These are phyloP conservation scores for Heterobasidion parviporum DNA, from an alignment of 1,284 basidiomycete genomes.

Conservation along the genomic window DNA sequence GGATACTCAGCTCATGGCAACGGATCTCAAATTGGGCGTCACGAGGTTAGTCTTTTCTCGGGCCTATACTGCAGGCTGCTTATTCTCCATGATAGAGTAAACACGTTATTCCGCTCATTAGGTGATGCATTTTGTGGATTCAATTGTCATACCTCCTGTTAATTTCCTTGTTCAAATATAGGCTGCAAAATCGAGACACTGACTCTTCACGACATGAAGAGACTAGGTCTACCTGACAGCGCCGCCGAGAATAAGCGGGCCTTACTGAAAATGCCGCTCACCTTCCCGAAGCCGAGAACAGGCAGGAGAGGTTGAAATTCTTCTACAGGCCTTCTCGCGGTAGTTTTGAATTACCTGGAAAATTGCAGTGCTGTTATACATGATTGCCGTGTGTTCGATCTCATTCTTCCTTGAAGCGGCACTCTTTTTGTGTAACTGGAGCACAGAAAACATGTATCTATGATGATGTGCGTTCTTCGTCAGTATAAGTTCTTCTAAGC, in stretches of 20 bases:
- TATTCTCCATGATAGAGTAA: conserved; percentile 14
- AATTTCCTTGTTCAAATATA: conserved; percentile 13
- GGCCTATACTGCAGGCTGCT: conserved; percentile 6
- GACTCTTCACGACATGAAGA: conserved; percentile 53
- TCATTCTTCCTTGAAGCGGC: no score
- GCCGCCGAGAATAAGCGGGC: conserved; percentile 60
- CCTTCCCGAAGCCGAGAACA: conserved; percentile 62
- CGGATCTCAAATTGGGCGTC: conserved; percentile 60
- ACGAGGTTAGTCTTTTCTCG: conserved; percentile 42
- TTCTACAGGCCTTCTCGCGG: background rate
- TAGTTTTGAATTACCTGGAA: no score
- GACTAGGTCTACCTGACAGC: conserved; percentile 54
- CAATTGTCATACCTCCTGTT: background rate
- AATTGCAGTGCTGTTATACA: background rate
- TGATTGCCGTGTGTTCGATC: no score
- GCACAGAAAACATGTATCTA: no score
- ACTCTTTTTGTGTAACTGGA: no score
- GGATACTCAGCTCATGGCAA: conserved; percentile 59
- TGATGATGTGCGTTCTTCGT: no score
- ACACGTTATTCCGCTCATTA: conserved; percentile 25
- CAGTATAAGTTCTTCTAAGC: no score
- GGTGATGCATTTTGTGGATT: conserved; percentile 11
- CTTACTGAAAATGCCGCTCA: conserved; percentile 63
- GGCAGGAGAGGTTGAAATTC: conserved; percentile 22
- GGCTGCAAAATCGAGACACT: conserved; percentile 67